Evolutionary conservation across 2,329 filamentous ascomycete genomes (phyloP), one percentile per base, ranked within the genome.

Genomic region (Nemania sp.): DNA sequence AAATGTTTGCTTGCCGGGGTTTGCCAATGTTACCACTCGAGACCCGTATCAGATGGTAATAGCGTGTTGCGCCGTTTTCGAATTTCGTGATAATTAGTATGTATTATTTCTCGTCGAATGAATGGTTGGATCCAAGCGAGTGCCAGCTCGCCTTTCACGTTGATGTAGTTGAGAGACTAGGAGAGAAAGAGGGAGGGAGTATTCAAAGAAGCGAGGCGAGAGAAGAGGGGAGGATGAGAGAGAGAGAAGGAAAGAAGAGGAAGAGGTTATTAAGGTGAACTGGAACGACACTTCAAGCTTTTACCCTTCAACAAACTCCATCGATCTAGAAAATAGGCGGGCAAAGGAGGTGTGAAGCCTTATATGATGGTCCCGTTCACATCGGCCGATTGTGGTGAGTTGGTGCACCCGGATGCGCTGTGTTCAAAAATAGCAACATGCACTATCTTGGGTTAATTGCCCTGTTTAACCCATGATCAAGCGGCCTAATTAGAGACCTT

Each of bases 41-140:
- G 54, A 52, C 52, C 55, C 63, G 51, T 61, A 56, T 57, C 61
- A n/a, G n/a, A n/a, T n/a, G n/a, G n/a, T n/a, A n/a, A n/a, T 60
- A 63, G 55, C 56, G 50, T 46, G 55, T 53, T n/a, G 52, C 49
- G 49, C 54, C 56, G 55, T 43, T 41, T 34, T 45, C 26, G 45
- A 49, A 64, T 55, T 57, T 63, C 52, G 63, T 65, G 57, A 65
- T 66, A 66, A 75, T 73, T 73, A 73, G 69, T 68, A 69, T 73
- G 69, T 68, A 69, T 73, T 72, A 70, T 65, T 72, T 72, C 67
- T 68, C 66, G 70, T 68, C 60, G 63, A 75, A 75, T 72, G 76
- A 81, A 73, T 76, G 78, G 75, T 73, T 74, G 73, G 74, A 73
- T 78, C 69, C 67, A 72, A 79, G 79, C 80, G 83, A 84, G 80